phyloP scores from a whole-genome alignment of 345 rosid species.

The Aquilaria yunnanensis region DNA sequence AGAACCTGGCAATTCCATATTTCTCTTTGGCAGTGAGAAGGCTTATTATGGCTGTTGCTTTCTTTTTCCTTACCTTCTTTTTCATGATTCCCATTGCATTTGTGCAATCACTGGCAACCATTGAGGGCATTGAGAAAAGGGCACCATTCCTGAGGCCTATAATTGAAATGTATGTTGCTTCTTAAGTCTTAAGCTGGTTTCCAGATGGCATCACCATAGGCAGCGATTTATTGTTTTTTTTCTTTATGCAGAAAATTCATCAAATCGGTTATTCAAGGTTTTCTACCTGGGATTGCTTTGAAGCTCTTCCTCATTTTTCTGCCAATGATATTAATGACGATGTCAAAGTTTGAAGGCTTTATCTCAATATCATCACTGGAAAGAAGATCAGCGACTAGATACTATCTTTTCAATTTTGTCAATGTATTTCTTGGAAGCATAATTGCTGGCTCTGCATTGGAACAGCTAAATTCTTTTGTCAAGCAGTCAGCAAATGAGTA shows the following conservation, averaged over 20 bases:
- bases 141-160: conserved; percentile 58
- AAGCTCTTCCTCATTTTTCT: conserved; percentile 96
- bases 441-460: conserved; percentile 69
- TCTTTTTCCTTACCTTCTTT: conserved; percentile 91
- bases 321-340: conserved; percentile 86
- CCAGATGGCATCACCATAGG: neutral
- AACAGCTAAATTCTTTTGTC: conserved; percentile 66
- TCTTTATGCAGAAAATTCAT: conserved; percentile 41
- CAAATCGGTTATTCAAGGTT: conserved; percentile 72
- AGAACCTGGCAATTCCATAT: conserved; percentile 80
- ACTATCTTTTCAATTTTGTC: conserved; percentile 69
- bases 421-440: conserved; percentile 82
- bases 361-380: conserved; percentile 64
- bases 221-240: conserved; percentile 3
- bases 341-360: conserved; percentile 96
- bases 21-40: conserved; percentile 63
- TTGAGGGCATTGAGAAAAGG: conserved; percentile 72
- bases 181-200: conserved; percentile 4
- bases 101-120: conserved; percentile 88
- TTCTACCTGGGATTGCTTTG: conserved; percentile 79
- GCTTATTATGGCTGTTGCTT: conserved; percentile 69
- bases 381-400: conserved; percentile 88
- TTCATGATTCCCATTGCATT: conserved; percentile 90
- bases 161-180: conserved; percentile 55
- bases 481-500: conserved; percentile 70